A percentile compares a stretch with the other conserved stretches of the same genome.
Evolutionary conservation across 257 asterid species (phyloP).

Genomic region (Nemophila menziesii): DNA sequence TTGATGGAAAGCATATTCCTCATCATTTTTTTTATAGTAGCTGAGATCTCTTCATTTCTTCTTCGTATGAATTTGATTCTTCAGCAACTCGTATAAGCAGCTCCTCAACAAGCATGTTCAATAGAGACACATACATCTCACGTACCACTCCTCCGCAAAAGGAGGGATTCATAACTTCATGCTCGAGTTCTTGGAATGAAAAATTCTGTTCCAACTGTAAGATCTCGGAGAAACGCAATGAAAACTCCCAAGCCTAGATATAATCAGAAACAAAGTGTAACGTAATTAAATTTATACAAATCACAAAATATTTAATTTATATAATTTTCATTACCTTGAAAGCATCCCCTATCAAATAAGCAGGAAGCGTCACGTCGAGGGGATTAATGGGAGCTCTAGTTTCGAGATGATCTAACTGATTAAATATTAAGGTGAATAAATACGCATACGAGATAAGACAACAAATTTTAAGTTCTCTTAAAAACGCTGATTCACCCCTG

Average conservation of each 20-base stretch:
- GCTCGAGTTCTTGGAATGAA: slow-evolving; percentile 68
- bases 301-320: slow-evolving; percentile 2
- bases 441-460: no score
- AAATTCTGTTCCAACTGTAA: slow-evolving; percentile 57
- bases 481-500: no score
- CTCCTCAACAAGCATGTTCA: slow-evolving; percentile 63
- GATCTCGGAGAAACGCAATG: slow-evolving; percentile 61
- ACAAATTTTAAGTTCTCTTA: no score
- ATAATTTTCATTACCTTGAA: slow-evolving; percentile 49
- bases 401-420: slow-evolving; percentile 22
- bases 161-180: slow-evolving; percentile 57
- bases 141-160: slow-evolving; percentile 29
- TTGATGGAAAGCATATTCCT: slow-evolving; percentile 73
- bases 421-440: no score
- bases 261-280: slow-evolving; percentile 13
- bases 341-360: slow-evolving; percentile 69
- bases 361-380: slow-evolving; percentile 58
- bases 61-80: slow-evolving; percentile 63
- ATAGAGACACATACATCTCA: slow-evolving; percentile 43
- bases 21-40: slow-evolving; percentile 52
- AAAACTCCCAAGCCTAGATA: slow-evolving; percentile 79
- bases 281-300: slow-evolving; percentile 14
- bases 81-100: slow-evolving; percentile 70
- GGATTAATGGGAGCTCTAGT: slow-evolving; percentile 55
- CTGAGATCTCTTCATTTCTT: slow-evolving; percentile 58